Conservation (phyloP, 805 yeast species). For the Henningerozyma blattae region DNA sequence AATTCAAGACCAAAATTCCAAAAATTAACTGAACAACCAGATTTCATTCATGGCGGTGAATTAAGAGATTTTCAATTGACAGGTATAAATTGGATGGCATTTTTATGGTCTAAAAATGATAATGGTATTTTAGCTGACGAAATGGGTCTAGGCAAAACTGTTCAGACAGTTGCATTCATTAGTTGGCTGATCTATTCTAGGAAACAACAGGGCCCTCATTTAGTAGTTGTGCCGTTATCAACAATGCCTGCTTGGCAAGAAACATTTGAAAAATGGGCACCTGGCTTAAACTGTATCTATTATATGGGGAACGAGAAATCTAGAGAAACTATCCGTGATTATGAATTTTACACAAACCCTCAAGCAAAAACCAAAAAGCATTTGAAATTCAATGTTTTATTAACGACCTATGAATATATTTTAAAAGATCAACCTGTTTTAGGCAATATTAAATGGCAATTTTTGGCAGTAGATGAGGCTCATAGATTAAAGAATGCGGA, state of each 20-base stretch:
- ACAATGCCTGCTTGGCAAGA: slow-evolving; percentile 99
- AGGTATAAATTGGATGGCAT: slow-evolving; percentile 99
- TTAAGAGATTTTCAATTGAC: slow-evolving; percentile 95
- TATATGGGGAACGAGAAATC: slow-evolving; percentile 88
- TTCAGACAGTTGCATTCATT: slow-evolving; percentile 87
- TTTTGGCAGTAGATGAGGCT: slow-evolving; percentile 96
- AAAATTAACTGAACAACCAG: slow-evolving; percentile 76
- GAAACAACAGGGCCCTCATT: slow-evolving; percentile 94
- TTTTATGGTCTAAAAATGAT: slow-evolving; percentile 93
- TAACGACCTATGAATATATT: slow-evolving; percentile 94
- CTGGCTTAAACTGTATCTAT: slow-evolving; percentile 85
- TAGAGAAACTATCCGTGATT: slow-evolving; percentile 67
- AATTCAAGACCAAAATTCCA: slow-evolving; percentile 74
- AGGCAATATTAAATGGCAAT: slow-evolving; percentile 87
- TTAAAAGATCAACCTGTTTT: slow-evolving; percentile 76
- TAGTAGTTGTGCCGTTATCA: slow-evolving; percentile 91
- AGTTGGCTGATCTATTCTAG: slow-evolving; percentile 94
- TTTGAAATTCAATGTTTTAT: slow-evolving; percentile 79
- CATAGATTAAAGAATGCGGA: slow-evolving; percentile 93
- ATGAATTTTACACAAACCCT: slow-evolving; percentile 65
- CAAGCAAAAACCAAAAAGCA: slow-evolving; percentile 36
- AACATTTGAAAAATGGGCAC: slow-evolving; percentile 95
- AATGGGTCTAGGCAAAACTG: slow-evolving; percentile 98
- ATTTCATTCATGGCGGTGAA: slow-evolving; percentile 80
- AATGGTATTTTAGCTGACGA: slow-evolving; percentile 97